A percentile compares a stretch with the other conserved stretches of the same genome.
Conservation (phyloP, 331 rosid genomes). For the Phaseolus coccineus region DNA sequence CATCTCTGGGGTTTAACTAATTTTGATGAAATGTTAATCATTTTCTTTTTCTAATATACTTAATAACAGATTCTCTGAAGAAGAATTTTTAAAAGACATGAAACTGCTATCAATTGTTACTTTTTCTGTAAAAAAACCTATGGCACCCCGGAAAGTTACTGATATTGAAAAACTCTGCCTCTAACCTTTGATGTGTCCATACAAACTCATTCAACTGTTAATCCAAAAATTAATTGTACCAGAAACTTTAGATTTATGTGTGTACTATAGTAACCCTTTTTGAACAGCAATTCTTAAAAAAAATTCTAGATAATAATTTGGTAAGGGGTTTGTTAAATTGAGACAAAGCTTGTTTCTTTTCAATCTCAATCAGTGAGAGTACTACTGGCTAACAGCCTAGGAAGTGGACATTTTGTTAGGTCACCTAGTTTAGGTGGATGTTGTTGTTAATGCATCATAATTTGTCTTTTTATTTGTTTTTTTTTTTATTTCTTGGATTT, state of each 20-base stretch:
- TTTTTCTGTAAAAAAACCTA: not conserved
- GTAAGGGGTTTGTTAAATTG: slow-evolving; percentile 29
- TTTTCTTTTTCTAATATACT: not conserved
- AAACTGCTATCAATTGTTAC: not conserved
- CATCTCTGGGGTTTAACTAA: not conserved
- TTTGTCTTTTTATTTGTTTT: not conserved
- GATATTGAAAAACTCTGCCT: not conserved
- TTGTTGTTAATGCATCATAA: not conserved
- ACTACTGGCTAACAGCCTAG: slow-evolving; percentile 28
- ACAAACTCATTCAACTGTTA: not conserved
- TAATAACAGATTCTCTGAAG: not conserved
- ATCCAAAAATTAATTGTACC: not conserved
- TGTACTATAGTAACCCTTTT: not conserved
- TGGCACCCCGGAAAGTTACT: not conserved
- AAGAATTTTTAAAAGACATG: not conserved
- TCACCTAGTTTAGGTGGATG: slow-evolving; percentile 38
- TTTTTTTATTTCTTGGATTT: not conserved
- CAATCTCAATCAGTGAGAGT: slow-evolving; percentile 36
- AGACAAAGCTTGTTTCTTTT: slow-evolving; percentile 34
- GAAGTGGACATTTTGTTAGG: slow-evolving; percentile 42
- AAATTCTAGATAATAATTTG: slow-evolving; percentile 5
- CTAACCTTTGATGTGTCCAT: not conserved
- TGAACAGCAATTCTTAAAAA: not conserved
- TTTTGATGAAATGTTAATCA: not conserved
- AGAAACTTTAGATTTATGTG: not conserved